These are phyloP conservation scores for Cryptosporidium muris DNA, from an alignment of 169 alveolate genomes.

Conservation along the genomic window DNA sequence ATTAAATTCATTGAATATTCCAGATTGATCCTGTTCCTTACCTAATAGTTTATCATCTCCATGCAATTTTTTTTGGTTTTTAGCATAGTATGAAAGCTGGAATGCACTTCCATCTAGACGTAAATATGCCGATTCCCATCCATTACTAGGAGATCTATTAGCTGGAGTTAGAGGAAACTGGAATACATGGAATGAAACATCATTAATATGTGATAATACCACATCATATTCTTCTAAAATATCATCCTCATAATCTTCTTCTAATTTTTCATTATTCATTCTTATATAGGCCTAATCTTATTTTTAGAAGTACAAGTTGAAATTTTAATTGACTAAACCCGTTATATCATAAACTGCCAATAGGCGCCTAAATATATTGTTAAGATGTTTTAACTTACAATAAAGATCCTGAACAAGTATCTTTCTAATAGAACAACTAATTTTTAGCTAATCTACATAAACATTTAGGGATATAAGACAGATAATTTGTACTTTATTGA, in stretches of 20 bases:
- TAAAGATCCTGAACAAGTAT: background rate
- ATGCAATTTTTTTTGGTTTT: background rate
- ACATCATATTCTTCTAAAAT: slow-evolving; percentile 58
- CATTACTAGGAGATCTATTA: background rate
- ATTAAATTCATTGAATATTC: too few relatives aligned
- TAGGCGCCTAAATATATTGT: background rate
- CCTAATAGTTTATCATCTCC: background rate
- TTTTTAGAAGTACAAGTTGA: background rate
- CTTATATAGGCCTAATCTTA: background rate
- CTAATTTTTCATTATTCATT: background rate
- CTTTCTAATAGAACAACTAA: background rate
- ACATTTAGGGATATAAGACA: background rate
- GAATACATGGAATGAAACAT: slow-evolving; percentile 53
- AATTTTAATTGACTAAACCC: background rate
- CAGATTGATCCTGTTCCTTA: background rate
- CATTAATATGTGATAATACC: slow-evolving; percentile 52
- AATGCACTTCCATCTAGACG: slow-evolving; percentile 65
- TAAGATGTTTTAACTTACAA: background rate
- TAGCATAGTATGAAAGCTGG: slow-evolving; percentile 50
- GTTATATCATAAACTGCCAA: background rate
- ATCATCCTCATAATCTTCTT: slow-evolving; percentile 14
- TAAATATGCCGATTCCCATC: slow-evolving; percentile 66
- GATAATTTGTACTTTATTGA: background rate
- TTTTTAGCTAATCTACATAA: background rate
- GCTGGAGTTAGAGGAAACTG: slow-evolving; percentile 63